Evolutionary conservation across 2,329 filamentous ascomycete species (phyloP).

Genomic region (Chaetomium sp.): DNA sequence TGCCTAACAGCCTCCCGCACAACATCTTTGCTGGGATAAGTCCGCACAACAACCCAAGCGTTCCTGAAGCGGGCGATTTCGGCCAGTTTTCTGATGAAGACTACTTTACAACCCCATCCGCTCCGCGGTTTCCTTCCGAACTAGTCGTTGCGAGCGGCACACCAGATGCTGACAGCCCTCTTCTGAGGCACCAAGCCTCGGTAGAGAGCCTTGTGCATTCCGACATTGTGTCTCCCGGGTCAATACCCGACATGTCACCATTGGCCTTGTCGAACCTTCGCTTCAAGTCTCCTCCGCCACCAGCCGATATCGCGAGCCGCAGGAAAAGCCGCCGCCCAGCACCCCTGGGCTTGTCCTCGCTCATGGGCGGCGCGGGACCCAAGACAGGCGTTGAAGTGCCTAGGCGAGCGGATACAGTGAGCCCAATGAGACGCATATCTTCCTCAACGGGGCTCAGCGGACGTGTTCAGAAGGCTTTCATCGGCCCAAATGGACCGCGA

Average conservation of each 20-base stretch:
- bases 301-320: constrained; percentile 48
- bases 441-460: constrained; percentile 42
- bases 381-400: constrained; percentile 44
- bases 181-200: constrained; percentile 9
- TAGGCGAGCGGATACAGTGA: constrained; percentile 38
- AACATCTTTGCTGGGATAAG: constrained; percentile 6
- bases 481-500: constrained; percentile 30
- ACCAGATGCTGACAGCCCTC: constrained; percentile 2
- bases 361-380: constrained; percentile 38
- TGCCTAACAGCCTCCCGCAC: constrained; percentile 2
- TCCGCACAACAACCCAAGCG: constrained; percentile 5
- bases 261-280: constrained; percentile 29
- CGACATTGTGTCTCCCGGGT: constrained; percentile 28
- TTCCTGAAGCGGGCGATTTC: constrained; percentile 9
- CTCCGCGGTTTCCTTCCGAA: constrained; percentile 19
- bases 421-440: constrained; percentile 48
- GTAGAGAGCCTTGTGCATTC: constrained; percentile 20
- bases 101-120: constrained; percentile 15
- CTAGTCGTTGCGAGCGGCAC: constrained; percentile 14
- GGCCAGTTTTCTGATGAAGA: constrained; percentile 15
- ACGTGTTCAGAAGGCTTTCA: constrained; percentile 36
- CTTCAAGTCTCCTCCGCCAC: constrained; percentile 44
- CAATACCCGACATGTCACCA: constrained; percentile 27
- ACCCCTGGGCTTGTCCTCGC: constrained; percentile 40
- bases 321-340: constrained; percentile 45